These are phyloP conservation scores for Candida ficus DNA, from an alignment of 805 yeast species.

Conservation along the genomic window DNA sequence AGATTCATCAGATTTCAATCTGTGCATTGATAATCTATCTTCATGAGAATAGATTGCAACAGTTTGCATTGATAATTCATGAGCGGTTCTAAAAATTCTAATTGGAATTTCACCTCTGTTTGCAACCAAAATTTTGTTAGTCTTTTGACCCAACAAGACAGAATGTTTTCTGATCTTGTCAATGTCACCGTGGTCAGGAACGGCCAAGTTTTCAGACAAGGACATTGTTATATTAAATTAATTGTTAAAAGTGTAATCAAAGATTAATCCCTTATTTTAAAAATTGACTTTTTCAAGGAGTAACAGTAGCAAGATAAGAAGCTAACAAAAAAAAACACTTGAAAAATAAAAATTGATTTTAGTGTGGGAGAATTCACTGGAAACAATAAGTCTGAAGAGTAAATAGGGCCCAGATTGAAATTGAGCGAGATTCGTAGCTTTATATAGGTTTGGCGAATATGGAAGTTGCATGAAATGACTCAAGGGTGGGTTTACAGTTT, in stretches of 20 bases:
- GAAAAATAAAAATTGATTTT: too few relatives aligned
- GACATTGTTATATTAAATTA: slow-evolving; percentile 10
- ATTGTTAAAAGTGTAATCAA: too few relatives aligned
- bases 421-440: too few relatives aligned
- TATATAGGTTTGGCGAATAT: too few relatives aligned
- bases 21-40: slow-evolving; percentile 90
- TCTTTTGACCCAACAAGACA: slow-evolving; percentile 32
- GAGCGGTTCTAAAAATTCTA: slow-evolving; percentile 93
- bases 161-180: slow-evolving; percentile 36
- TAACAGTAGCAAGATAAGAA: too few relatives aligned
- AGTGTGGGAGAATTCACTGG: too few relatives aligned
- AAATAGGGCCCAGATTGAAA: too few relatives aligned
- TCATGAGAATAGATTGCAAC: slow-evolving; percentile 97
- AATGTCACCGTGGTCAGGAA: slow-evolving; percentile 24
- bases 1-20: slow-evolving; percentile 91
- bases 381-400: too few relatives aligned
- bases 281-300: too few relatives aligned
- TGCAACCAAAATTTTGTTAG: slow-evolving; percentile 66
- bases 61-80: slow-evolving; percentile 93
- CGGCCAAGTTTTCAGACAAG: slow-evolving; percentile 9
- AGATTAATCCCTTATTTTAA: background rate
- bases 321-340: too few relatives aligned
- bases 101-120: slow-evolving; percentile 84
- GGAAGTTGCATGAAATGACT: too few relatives aligned
- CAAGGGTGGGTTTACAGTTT: too few relatives aligned